Evolutionary conservation across 1,139 yeast genomes (phyloP).

Genomic region (Sugiyamaella neomexicana): DNA sequence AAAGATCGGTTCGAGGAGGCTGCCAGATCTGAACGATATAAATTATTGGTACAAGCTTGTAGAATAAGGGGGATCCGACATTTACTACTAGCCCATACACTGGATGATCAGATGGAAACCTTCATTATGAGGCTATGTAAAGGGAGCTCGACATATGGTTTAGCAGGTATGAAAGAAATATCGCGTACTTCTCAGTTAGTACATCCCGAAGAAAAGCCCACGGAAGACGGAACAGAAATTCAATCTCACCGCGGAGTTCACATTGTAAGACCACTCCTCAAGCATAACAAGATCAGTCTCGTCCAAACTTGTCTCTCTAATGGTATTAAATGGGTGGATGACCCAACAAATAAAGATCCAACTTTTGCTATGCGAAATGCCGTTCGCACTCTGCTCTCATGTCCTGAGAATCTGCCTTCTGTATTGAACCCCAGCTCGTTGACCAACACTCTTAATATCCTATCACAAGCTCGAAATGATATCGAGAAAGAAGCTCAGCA

Average conservation of each 20-base stretch:
- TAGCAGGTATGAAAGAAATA: slow-evolving; percentile 44
- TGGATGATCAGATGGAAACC: slow-evolving; percentile 74
- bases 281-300: slow-evolving; percentile 48
- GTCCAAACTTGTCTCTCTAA: slow-evolving; percentile 48
- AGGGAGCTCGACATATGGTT: slow-evolving; percentile 61
- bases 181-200: slow-evolving; percentile 25
- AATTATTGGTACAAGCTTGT: slow-evolving; percentile 46
- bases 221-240: neutral
- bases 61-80: slow-evolving; percentile 35
- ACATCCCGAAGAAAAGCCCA: slow-evolving; percentile 30
- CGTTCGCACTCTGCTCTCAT: slow-evolving; percentile 31
- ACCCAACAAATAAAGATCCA: slow-evolving; percentile 58
- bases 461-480: slow-evolving; percentile 7
- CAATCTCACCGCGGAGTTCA: slow-evolving; percentile 16
- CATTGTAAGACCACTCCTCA: slow-evolving; percentile 56
- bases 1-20: slow-evolving; percentile 27
- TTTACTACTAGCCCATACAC: slow-evolving; percentile 64
- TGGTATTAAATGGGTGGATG: slow-evolving; percentile 63
- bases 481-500: slow-evolving; percentile 15
- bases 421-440: slow-evolving; percentile 19
- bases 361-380: slow-evolving; percentile 58
- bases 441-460: neutral
- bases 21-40: slow-evolving; percentile 51
- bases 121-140: slow-evolving; percentile 55
- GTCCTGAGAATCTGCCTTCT: slow-evolving; percentile 18